Evolutionary conservation across 2,329 filamentous ascomycete species (phyloP), one percentile per base, ranked within the genome.

Genomic region (Ascocoryne sarcoides): DNA sequence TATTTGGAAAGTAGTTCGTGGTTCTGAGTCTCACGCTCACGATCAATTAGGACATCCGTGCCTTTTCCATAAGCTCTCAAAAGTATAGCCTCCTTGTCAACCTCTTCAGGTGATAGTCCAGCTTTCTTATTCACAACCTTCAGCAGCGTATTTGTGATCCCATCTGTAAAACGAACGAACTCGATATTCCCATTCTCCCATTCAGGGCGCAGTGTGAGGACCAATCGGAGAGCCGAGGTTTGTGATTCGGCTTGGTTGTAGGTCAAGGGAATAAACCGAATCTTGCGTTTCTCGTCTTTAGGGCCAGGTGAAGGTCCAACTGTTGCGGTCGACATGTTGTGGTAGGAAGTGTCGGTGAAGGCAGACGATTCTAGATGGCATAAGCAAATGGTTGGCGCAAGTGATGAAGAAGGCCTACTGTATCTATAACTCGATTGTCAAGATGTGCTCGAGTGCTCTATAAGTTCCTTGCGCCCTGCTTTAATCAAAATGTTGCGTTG

Each of bases 41-140:
- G 84, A 67, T 98, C 92, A 65, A 98, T 98, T 54, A 98, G 75
- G 40, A 96, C 75, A 59, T 94, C 88, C 52, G 92, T 96, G 49
- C 89, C 87, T 61, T 92, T 82, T 54, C 92, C 92, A 64, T 95
- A 98, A 47, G 92, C 92, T 53, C 92, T 79, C 57, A 98, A 75
- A 49, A 98, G 71, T 51, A 96, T 77, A 23, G 92, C 84, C 50
- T 94, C 85, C 46, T 75, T 73, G 63, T 96, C 89, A 51, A 90
- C 73, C 54, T 88, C 75, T 39, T 88, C 77, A 54, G 83, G 75
- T 37, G 84, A 81, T 50, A 82, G 69, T 36, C 84, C 85, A 10
- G 76, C 70, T 42, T 70, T 70, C 51, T 70, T 75, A 60, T 86
- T 85, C 58, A 84, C 65, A n/a, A 81, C 79, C 62, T 89, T 89